These are phyloP conservation scores for Pulicaria dysenterica DNA, from an alignment of 129 eudicot species.

Conservation along the genomic window DNA sequence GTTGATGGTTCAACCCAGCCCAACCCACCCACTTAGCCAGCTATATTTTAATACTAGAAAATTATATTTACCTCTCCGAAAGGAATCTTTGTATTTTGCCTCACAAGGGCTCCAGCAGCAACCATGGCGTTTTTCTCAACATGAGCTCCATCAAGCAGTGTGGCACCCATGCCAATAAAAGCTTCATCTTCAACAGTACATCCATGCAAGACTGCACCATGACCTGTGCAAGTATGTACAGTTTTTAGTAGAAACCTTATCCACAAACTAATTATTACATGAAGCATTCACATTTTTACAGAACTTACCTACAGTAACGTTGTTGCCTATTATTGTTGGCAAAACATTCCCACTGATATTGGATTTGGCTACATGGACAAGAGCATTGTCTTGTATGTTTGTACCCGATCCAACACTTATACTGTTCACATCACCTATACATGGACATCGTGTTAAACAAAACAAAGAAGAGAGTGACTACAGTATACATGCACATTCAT, in stretches of 20 bases:
- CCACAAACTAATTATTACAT: constrained; percentile 3
- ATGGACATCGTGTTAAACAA: constrained; percentile 18
- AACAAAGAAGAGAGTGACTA: not conserved
- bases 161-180: constrained; percentile 96
- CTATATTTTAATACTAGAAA: too few species aligned
- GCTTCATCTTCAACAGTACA: constrained; percentile 92
- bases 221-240: constrained; percentile 48
- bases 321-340: constrained; percentile 88
- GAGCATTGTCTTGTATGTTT: constrained; percentile 93
- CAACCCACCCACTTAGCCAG: too few species aligned
- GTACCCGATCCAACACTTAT: constrained; percentile 87
- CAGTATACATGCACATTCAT: too few species aligned
- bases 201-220: constrained; percentile 88
- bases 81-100: constrained; percentile 84
- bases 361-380: constrained; percentile 93
- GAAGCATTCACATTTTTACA: not conserved
- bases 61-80: constrained; percentile 61
- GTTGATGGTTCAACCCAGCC: not conserved
- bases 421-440: constrained; percentile 88
- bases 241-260: constrained; percentile 22
- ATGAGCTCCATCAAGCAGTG: constrained; percentile 80
- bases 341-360: constrained; percentile 83
- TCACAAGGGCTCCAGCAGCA: constrained; percentile 93
- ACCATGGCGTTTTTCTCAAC: constrained; percentile 94
- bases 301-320: constrained; percentile 78